Evolutionary conservation across 2,329 filamentous ascomycete genomes (phyloP).

Genomic region (Xylariales sp.): DNA sequence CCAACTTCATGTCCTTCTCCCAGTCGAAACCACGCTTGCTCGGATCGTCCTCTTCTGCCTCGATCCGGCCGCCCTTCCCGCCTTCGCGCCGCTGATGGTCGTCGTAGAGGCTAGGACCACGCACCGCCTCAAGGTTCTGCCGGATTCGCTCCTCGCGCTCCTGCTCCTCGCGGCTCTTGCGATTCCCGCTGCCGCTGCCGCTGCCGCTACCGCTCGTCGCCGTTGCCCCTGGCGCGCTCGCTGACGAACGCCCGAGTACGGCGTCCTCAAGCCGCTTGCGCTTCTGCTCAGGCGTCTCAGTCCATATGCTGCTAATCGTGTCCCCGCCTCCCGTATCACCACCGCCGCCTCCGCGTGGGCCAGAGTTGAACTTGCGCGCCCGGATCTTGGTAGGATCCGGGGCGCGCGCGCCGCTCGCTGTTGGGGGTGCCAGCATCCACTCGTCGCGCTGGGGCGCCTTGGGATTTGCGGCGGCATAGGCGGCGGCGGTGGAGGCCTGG

Average conservation of each 20-base stretch:
- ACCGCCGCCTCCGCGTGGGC: slow-evolving; percentile 32
- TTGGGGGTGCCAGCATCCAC: slow-evolving; percentile 75
- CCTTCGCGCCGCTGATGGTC: slow-evolving; percentile 41
- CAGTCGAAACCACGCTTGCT: slow-evolving; percentile 84
- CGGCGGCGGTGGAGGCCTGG: slow-evolving; percentile 19
- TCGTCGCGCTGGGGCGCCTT: slow-evolving; percentile 67
- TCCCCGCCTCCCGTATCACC: slow-evolving; percentile 27
- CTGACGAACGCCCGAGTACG: slow-evolving; percentile 65
- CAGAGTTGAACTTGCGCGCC: slow-evolving; percentile 76
- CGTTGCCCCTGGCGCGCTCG: slow-evolving; percentile 38
- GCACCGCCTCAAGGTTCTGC: slow-evolving; percentile 46
- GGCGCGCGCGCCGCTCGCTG: slow-evolving; percentile 48
- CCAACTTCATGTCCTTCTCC: slow-evolving; percentile 88
- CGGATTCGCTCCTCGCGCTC: slow-evolving; percentile 44
- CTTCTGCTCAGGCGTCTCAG: slow-evolving; percentile 87
- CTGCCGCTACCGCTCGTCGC: slow-evolving; percentile 20
- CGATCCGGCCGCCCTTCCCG: slow-evolving; percentile 23
- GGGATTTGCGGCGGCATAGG: slow-evolving; percentile 26
- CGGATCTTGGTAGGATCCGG: slow-evolving; percentile 81
- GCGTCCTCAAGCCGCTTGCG: slow-evolving; percentile 74
- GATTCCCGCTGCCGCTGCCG: slow-evolving; percentile 17
- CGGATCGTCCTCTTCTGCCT: slow-evolving; percentile 80
- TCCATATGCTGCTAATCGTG: slow-evolving; percentile 72
- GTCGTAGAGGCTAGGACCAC: slow-evolving; percentile 56
- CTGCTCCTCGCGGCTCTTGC: slow-evolving; percentile 49